Evolutionary conservation across 2,329 filamentous ascomycete species (phyloP).

Genomic region (Hypomyces rosellus): DNA sequence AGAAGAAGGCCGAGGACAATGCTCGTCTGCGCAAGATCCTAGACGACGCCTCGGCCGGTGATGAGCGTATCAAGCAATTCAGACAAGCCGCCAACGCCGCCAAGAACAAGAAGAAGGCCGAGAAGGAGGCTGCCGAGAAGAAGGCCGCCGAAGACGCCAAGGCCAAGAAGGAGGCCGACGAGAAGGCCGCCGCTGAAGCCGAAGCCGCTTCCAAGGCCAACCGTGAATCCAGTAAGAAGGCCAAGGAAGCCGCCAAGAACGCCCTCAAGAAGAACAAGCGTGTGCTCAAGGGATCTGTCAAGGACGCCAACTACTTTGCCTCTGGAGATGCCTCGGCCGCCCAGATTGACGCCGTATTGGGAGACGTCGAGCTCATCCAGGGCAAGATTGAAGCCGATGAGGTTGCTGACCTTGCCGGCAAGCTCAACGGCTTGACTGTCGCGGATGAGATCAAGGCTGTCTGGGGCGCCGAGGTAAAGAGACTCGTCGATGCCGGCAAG

Average conservation of each 20-base stretch:
- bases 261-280: conserved; percentile 99
- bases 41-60: conserved; percentile 74
- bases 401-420: conserved; percentile 73
- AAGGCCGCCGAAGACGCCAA: conserved; percentile 78
- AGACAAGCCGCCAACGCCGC: conserved; percentile 81
- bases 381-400: conserved; percentile 86
- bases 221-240: conserved; percentile 83
- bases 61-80: conserved; percentile 98
- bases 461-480: conserved; percentile 71
- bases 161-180: conserved; percentile 78
- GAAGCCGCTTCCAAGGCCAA: conserved; percentile 82
- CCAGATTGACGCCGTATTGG: conserved; percentile 75
- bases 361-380: conserved; percentile 82
- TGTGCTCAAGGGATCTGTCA: conserved; percentile 85
- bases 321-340: conserved; percentile 64
- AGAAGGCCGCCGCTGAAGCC: conserved; percentile 70
- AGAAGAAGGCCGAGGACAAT: conserved; percentile 99
- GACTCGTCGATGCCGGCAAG: conserved; percentile 75
- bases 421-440: conserved; percentile 74
- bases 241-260: conserved; percentile 97
- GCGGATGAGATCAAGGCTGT: conserved; percentile 78
- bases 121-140: conserved; percentile 88
- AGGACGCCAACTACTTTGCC: conserved; percentile 96
- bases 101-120: conserved; percentile 92
- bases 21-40: conserved; percentile 82